Base-by-base conservation (phyloP, 129 eudicot genomes). In the Sambucus nigra region DNA sequence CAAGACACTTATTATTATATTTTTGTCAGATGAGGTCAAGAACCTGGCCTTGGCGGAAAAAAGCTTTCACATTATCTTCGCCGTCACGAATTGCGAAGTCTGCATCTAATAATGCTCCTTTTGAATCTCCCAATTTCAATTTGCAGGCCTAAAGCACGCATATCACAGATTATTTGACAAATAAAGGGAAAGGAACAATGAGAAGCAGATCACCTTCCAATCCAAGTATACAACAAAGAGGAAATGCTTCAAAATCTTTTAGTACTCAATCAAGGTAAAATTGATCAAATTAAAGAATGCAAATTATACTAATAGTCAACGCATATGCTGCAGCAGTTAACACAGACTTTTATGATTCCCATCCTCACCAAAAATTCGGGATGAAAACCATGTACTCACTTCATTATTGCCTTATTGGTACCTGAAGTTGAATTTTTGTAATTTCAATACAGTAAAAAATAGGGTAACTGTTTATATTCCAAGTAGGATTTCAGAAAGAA, bases 41-140 rank as follows among this genome's bases (percentile, higher is more conserved):
- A 63, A 89, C 98, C 95, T 91, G 98, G 78, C 98, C 98, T 75
- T 80, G 85, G 68, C 98, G 95, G 48, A 40, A 91, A 49, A 70
- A 75, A 64, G 95, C 95, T 76, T 91, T 91, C 40, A 78, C 88
- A 64, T 82, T 85, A 67, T 85, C 94, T 73, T 79, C 81, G 16
- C 67, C 83, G 59, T 91, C 98, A 69, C 94, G 89, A 69, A 91
- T 75, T 28, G 98, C 98, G 69, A 76, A 85, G 49, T 91, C 95
- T 23, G 95, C 85, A 52, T 91, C 95, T 72, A 74, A 50, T 67
- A 91, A 65, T 53, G 98, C 94, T 67, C 98, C 98, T 73, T 67
- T 58, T 48, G 81, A 40, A 51, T 91, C 98, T 66, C 95, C 98
- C 46, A 76, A 53, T 68, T 91, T 91, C 78, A 91, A 57, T 61